Evolutionary conservation across 306 rosid genomes (phyloP).

Genomic region (Castanea sativa): DNA sequence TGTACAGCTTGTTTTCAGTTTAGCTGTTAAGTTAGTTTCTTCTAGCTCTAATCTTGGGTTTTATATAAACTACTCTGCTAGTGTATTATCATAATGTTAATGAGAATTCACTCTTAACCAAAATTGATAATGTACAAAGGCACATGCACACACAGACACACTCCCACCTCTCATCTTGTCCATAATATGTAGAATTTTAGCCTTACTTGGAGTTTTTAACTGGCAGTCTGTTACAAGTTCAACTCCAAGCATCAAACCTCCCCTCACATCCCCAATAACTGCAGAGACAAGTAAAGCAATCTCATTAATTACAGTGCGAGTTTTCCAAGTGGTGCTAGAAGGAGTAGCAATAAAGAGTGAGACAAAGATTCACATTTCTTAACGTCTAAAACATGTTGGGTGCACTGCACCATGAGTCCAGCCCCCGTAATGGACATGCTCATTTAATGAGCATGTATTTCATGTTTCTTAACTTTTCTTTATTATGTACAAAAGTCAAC

Average conservation of each 20-base stretch:
- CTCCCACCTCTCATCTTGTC: constrained; percentile 43
- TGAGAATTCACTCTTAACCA: too few species aligned
- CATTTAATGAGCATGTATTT: too few species aligned
- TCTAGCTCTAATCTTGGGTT: too few species aligned
- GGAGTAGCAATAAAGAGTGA: background rate
- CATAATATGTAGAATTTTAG: constrained; percentile 27
- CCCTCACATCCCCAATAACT: constrained; percentile 56
- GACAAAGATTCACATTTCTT: background rate
- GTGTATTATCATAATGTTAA: too few species aligned
- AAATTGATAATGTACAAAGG: background rate
- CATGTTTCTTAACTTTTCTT: too few species aligned
- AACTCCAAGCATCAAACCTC: constrained; percentile 51
- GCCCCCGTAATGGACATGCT: too few species aligned
- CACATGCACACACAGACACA: background rate
- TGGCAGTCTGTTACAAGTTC: constrained; percentile 38
- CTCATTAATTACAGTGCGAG: background rate
- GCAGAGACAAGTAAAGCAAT: constrained; percentile 5
- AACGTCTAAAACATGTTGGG: background rate
- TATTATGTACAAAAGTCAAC: too few species aligned
- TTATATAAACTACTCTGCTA: too few species aligned
- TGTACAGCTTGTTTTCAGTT: too few species aligned
- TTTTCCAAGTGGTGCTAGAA: background rate
- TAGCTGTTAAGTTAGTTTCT: too few species aligned
- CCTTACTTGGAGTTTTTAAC: constrained; percentile 39
- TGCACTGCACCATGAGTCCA: too few species aligned